Percentiles rank a stretch among this genome's conserved stretches.
These are phyloP conservation scores for Lactarius vividus DNA, from an alignment of 768 basidiomycete genomes.

Conservation along the genomic window DNA sequence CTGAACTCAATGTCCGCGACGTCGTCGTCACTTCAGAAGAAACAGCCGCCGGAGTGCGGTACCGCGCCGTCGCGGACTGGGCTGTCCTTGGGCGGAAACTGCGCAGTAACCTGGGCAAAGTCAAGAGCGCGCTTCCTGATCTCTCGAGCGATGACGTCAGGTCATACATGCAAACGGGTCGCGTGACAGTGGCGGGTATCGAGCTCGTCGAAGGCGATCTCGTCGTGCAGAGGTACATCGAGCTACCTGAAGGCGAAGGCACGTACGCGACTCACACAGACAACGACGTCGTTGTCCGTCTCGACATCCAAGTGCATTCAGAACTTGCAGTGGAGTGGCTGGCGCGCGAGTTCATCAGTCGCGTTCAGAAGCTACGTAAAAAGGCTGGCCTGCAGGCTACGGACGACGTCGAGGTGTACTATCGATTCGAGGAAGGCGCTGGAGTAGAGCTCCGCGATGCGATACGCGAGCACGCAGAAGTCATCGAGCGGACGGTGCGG, in stretches of 20 bases:
- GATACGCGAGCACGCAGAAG: slow-evolving; percentile 60
- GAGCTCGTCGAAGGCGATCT: slow-evolving; percentile 89
- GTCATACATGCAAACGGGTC: slow-evolving; percentile 67
- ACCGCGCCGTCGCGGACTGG: slow-evolving; percentile 94
- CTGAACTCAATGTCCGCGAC: slow-evolving; percentile 93
- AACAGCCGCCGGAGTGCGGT: slow-evolving; percentile 77
- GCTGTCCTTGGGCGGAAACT: slow-evolving; percentile 90
- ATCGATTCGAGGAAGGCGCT: slow-evolving; percentile 67
- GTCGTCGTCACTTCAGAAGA: slow-evolving; percentile 90
- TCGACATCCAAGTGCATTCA: slow-evolving; percentile 84
- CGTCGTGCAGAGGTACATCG: slow-evolving; percentile 86
- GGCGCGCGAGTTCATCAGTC: slow-evolving; percentile 85
- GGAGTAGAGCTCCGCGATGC: slow-evolving; percentile 65
- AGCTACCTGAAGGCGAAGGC: slow-evolving; percentile 57
- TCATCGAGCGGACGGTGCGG: slow-evolving; percentile 73
- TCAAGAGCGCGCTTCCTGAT: slow-evolving; percentile 81
- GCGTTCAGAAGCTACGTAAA: slow-evolving; percentile 93
- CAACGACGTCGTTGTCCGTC: slow-evolving; percentile 89
- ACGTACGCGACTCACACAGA: slow-evolving; percentile 85
- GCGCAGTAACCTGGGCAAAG: slow-evolving; percentile 85
- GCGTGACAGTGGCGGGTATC: slow-evolving; percentile 85
- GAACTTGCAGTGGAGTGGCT: slow-evolving; percentile 88
- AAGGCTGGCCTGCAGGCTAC: slow-evolving; percentile 94
- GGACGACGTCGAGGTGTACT: slow-evolving; percentile 89
- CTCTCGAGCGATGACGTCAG: slow-evolving; percentile 84